Percentiles rank a stretch among this genome's conserved stretches.
Conservation (phyloP, 805 yeast genomes). For the Candida caryicola region DNA sequence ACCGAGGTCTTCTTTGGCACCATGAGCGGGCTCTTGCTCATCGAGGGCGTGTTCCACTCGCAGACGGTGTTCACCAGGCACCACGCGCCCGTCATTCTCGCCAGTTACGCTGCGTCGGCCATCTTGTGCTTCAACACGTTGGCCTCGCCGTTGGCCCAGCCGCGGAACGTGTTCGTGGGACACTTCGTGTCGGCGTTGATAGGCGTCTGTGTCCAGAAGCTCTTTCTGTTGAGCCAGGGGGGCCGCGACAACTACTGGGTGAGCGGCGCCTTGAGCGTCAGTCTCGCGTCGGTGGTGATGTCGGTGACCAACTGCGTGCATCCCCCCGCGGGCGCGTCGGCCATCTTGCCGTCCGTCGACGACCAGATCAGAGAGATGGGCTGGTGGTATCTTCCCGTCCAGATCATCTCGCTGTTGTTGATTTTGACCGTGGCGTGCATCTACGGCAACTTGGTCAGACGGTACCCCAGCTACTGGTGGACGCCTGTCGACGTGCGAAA, state of each 20-base stretch:
- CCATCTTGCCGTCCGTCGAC: conserved; percentile 54
- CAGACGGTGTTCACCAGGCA: conserved; percentile 37
- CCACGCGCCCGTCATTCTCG: conserved; percentile 48
- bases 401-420: conserved; percentile 47
- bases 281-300: conserved; percentile 52
- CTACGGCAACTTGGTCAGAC: conserved; percentile 50
- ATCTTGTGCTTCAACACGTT: conserved; percentile 54
- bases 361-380: conserved; percentile 46
- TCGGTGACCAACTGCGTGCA: conserved; percentile 54
- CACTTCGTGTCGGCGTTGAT: conserved; percentile 51
- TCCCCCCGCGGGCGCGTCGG: conserved; percentile 74
- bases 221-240: conserved; percentile 44
- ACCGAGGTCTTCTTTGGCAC: conserved; percentile 45
- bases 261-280: conserved; percentile 58
- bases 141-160: conserved; percentile 63
- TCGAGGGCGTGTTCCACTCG: conserved; percentile 46
- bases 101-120: conserved; percentile 63
- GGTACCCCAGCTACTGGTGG: conserved; percentile 65
- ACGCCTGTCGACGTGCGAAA: conserved; percentile 26
- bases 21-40: conserved; percentile 43
- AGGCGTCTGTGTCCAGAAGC: conserved; percentile 53
- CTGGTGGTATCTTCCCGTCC: conserved; percentile 65
- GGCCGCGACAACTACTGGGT: conserved; percentile 53
- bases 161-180: conserved; percentile 56
- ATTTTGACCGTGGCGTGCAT: conserved; percentile 50